phyloP scores from a whole-genome alignment of 2,329 filamentous ascomycete species.

The Coniochaeta hoffmannii region DNA sequence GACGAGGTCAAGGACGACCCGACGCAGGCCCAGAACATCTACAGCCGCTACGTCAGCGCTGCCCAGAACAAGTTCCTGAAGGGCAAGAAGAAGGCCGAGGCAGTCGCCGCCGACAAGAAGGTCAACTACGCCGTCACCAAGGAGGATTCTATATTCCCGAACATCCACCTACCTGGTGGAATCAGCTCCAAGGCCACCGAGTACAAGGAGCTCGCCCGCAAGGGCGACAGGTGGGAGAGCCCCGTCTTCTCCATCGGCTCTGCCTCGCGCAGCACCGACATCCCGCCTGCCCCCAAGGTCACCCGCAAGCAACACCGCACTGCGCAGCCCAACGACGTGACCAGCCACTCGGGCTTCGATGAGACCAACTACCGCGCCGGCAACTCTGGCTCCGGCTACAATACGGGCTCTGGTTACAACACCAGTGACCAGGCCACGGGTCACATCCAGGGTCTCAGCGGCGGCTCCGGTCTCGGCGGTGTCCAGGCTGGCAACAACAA shows the following conservation, averaged over 20 bases:
- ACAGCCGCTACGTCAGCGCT: constrained; percentile 73
- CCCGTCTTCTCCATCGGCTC: constrained; percentile 84
- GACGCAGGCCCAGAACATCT: constrained; percentile 72
- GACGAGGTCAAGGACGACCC: constrained; percentile 61
- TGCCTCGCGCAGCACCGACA: constrained; percentile 62
- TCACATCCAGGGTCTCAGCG: neutral
- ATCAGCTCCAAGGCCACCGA: constrained; percentile 92
- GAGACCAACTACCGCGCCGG: neutral
- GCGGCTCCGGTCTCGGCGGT: neutral
- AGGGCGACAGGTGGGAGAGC: constrained; percentile 92
- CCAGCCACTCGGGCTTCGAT: neutral
- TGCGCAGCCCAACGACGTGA: constrained; percentile 4
- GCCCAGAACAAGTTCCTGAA: constrained; percentile 66
- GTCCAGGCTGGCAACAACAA: neutral
- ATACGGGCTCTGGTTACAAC: neutral
- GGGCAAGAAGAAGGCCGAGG: constrained; percentile 70
- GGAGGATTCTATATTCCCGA: constrained; percentile 82
- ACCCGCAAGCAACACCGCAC: constrained; percentile 35
- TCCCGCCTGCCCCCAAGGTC: constrained; percentile 54
- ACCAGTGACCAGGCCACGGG: neutral
- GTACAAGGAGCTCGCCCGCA: constrained; percentile 78
- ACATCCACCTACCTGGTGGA: constrained; percentile 77
- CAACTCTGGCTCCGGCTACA: neutral
- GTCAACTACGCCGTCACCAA: constrained; percentile 80
- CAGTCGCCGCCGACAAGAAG: constrained; percentile 54